Percentiles rank a stretch among this genome's conserved stretches.
Conservation (phyloP, 805 yeast genomes). For the Hanseniaspora nectarophila region DNA sequence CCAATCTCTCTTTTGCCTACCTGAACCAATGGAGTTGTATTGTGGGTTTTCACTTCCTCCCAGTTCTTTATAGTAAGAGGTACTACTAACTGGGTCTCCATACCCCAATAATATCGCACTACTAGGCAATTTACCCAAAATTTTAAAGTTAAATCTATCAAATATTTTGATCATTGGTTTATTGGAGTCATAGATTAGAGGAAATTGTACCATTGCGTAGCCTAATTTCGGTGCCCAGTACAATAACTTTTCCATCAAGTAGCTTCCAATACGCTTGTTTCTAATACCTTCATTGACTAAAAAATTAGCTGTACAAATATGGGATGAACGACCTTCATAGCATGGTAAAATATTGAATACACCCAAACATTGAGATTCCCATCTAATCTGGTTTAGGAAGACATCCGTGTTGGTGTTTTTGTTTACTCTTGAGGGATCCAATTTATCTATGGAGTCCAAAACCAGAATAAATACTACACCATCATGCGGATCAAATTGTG, state of each 20-base stretch:
- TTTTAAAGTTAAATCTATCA: conserved; percentile 62
- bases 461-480: conserved; percentile 44
- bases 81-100: conserved; percentile 74
- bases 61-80: conserved; percentile 72
- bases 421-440: conserved; percentile 28
- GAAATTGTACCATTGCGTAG: conserved; percentile 71
- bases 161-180: conserved; percentile 68
- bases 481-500: conserved; percentile 23
- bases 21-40: neutral
- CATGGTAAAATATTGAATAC: conserved; percentile 75
- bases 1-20: neutral
- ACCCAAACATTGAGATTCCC: conserved; percentile 91
- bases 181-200: conserved; percentile 79
- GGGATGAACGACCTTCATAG: conserved; percentile 86
- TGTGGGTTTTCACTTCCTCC: conserved; percentile 23
- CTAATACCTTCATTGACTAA: conserved; percentile 87
- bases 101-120: conserved; percentile 82
- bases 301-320: conserved; percentile 81
- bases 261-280: conserved; percentile 81
- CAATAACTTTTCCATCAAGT: conserved; percentile 68
- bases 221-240: conserved; percentile 90
- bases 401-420: conserved; percentile 20
- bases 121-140: conserved; percentile 70
- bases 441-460: conserved; percentile 58
- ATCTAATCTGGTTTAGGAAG: conserved; percentile 38